Evolutionary conservation across 1,284 basidiomycete genomes (phyloP), one percentile per base, ranked within the genome.

Genomic region (Wallemia ichthyophaga): DNA sequence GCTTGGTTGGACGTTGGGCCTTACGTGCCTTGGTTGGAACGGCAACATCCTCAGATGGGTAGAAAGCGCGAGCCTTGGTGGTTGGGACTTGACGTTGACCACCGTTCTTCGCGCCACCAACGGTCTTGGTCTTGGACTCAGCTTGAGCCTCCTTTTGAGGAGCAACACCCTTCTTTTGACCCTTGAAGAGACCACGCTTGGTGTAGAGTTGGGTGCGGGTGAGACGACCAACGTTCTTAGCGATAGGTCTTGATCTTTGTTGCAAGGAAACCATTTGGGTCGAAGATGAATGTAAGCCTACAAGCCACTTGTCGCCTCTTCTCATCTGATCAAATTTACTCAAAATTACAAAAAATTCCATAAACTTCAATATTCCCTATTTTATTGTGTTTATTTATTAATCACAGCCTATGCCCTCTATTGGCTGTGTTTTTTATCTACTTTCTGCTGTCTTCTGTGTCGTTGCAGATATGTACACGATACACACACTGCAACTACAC

Each of bases 21-120:
- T 96, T 96, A 70, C 92, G 84, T 72, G 78, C 83, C 73, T 83
- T 83, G 78, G 92, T 94, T 70, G 85, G 85, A 69, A 77, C 75
- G 58, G 78, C 81, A 63, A 91, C 82, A 71, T 96, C 92, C 72
- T 98, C 92, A 64, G 88, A 85, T 60, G 92, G 89, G 78, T 96
- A 98, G 81, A 83, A 95, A 69, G 87, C 85, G 60, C 85, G 77
- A 58, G 88, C 89, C 75, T 95, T 95, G 66, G 64, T 62, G 64
- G 81, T 81, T 67, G 91, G 83, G 68, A 89, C 78, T 62, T 83
- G 73, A 71, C 92, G 87, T 69, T 82, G 85, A 68, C 78, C 76
- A 65, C 87, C 85, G 73, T 96, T 96, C 76, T 86, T 91, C 68
- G 80, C 83, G 65, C 89, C 89, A 64, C 83, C 82, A 65, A 95